Evolutionary conservation across 1,284 basidiomycete species (phyloP).

Genomic region (Melampsora americana): DNA sequence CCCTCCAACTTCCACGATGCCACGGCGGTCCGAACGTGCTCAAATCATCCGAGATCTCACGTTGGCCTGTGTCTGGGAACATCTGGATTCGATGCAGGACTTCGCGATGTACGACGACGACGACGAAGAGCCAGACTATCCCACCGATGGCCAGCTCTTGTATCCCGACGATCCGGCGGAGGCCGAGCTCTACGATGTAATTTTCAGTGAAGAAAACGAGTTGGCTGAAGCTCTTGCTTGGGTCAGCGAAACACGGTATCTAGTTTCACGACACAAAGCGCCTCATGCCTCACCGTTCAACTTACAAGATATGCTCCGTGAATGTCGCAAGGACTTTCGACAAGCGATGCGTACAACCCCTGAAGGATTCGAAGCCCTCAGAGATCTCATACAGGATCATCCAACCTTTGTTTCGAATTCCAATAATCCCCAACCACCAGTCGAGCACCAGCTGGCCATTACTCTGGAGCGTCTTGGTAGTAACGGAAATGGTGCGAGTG

Average conservation of each 20-base stretch:
- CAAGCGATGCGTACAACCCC: slow-evolving; percentile 6
- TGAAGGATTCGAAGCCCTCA: background rate
- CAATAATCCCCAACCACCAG: background rate
- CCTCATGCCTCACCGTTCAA: background rate
- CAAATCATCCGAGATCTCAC: no score
- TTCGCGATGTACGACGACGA: no score
- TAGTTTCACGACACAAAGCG: background rate
- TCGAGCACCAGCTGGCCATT: background rate
- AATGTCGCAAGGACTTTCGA: slow-evolving; percentile 2
- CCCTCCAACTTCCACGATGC: no score
- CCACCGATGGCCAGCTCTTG: no score
- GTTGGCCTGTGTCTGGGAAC: no score
- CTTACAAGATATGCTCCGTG: background rate
- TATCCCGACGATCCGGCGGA: no score
- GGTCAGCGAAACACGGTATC: background rate
- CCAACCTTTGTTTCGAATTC: background rate
- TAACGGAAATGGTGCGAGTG: slow-evolving; percentile 16
- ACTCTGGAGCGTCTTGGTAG: slow-evolving; percentile 22
- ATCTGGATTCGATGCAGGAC: no score
- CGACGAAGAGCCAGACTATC: no score
- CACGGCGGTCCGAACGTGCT: no score
- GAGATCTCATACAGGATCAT: background rate
- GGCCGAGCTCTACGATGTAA: no score
- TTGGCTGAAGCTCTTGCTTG: background rate
- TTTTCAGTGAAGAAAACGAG: background rate